Evolutionary conservation across 495 filamentous ascomycete species (phyloP).

Genomic region (Penicillium mononematosum): DNA sequence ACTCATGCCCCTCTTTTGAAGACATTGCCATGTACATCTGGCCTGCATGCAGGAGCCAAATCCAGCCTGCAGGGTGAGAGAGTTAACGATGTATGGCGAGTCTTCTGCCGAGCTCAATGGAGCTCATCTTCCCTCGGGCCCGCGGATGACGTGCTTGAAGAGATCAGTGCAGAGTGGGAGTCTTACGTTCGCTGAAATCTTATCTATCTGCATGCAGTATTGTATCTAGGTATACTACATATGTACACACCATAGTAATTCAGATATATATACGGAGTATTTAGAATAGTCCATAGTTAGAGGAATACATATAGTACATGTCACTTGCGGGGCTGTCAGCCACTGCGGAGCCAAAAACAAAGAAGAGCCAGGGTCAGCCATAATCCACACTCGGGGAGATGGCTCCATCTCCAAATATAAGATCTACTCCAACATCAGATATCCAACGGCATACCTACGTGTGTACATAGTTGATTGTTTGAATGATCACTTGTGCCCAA

Average conservation of each 20-base stretch:
- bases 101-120: constrained; percentile 9
- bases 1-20: not conserved
- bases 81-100: constrained; percentile 14
- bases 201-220: not conserved
- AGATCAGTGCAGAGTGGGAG: constrained; percentile 10
- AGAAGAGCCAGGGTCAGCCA: constrained; percentile 10
- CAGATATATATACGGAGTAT: not conserved
- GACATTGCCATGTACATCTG: not conserved
- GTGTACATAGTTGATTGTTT: not conserved
- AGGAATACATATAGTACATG: constrained; percentile 10
- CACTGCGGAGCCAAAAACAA: constrained; percentile 28
- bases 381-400: constrained; percentile 5
- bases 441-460: not conserved
- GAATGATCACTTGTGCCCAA: not conserved
- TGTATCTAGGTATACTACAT: too few relatives aligned
- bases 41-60: constrained; percentile 10
- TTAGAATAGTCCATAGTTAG: not conserved
- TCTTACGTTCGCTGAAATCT: not conserved
- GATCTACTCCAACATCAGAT: constrained; percentile 6
- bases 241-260: not conserved
- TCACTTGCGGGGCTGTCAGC: constrained; percentile 32
- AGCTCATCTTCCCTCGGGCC: not conserved
- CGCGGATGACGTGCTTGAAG: constrained; percentile 17
- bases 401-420: constrained; percentile 6
- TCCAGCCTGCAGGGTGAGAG: constrained; percentile 1